Conservation (phyloP, 257 asterid genomes). For the Ophiorrhiza pumila region DNA sequence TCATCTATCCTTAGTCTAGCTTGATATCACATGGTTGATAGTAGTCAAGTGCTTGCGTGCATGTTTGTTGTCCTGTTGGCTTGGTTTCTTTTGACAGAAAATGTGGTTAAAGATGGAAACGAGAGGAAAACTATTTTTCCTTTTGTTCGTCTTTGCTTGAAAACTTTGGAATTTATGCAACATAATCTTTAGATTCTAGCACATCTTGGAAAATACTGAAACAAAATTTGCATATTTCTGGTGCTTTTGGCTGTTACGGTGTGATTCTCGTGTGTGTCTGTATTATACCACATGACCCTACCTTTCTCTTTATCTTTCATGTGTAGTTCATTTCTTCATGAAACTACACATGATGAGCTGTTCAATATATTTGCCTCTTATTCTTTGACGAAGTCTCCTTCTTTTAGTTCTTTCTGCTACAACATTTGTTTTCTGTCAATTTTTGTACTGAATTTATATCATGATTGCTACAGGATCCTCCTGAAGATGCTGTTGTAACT, state of each 20-base stretch:
- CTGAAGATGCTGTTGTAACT: constrained; percentile 92
- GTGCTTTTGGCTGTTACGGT: neutral
- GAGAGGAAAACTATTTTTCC: neutral
- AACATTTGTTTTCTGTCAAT: constrained; percentile 1
- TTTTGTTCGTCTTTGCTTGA: no score
- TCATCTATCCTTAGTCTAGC: neutral
- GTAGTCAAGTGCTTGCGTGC: neutral
- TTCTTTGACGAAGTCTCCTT: neutral
- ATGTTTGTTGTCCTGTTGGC: neutral
- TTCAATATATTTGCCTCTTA: neutral
- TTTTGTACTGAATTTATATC: constrained; percentile 10
- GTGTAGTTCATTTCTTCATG: neutral
- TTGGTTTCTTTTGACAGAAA: neutral
- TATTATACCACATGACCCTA: neutral
- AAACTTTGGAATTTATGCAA: neutral
- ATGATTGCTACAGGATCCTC: constrained; percentile 66
- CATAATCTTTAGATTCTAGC: neutral
- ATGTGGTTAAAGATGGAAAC: no score
- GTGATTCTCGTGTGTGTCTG: neutral
- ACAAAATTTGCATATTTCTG: neutral
- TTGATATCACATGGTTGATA: neutral
- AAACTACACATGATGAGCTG: neutral
- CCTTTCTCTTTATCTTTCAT: neutral
- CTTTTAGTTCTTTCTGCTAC: neutral
- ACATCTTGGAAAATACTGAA: neutral